Base-by-base conservation (phyloP, 176 grass and related monocot genomes). In the Pharus latifolius region DNA sequence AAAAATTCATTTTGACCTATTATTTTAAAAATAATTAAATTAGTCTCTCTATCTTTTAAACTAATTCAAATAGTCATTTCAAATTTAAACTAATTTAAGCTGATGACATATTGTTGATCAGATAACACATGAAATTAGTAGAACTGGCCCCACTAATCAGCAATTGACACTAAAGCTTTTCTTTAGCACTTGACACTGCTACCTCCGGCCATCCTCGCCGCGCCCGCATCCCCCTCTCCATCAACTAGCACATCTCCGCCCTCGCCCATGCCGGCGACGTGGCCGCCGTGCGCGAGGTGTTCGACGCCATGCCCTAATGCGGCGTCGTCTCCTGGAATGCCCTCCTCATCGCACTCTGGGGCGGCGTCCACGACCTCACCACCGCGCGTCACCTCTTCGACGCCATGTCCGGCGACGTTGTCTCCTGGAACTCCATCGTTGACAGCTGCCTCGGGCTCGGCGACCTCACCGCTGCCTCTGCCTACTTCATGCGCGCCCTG, bases 351-450 rank as follows among this genome's bases (percentile, higher is more conserved):
- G 88, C 82, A 35, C 80, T 86, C 35, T 96, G 92, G 92, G 75
- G 79, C 60, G 90, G 77, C 45, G 74, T 73, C n/a, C 82, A 46
- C 20, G 79, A 84, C 65, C 70, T 91, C 24, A 42, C 62, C 56
- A 85, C 79, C 15, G 71, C 85, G 48, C 81, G 74, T 58, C 26
- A 72, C 34, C 67, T 96, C 67, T 96, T 96, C 56, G 67, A 86
- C 56, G 68, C 49, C 32, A 91, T 96, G 82, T 60, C 81, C 56
- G 74, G 85, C 31, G 68, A 91, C 78, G 48, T 88, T 74, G 78
- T 96, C 68, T 96, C 92, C 30, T 96, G 92, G 92, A 96, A 96
- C 72, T 91, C 88, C 25, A 70, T 96, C 32, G 49, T 91, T 19
- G 26, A 82, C 27, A 88, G 92, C 10, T 91, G 88, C 67, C 52